Conservation (phyloP, 345 rosid species). For the Eucalyptus regnans region DNA sequence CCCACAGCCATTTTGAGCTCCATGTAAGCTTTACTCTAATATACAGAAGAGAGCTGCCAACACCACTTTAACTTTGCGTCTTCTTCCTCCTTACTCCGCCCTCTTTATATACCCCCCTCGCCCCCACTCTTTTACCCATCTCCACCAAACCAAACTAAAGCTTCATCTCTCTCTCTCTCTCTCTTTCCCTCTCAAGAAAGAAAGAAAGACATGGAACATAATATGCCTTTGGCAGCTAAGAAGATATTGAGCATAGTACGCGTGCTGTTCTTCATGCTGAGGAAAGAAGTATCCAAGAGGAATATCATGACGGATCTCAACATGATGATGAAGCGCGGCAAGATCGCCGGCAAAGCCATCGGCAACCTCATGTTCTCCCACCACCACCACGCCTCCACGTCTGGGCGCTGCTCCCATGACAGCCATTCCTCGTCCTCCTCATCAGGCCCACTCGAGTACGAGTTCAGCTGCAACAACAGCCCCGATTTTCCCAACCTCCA, state of each 20-base stretch:
- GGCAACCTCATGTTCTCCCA: slow-evolving; percentile 51
- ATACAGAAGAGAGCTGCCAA: background rate
- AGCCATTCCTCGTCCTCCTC: background rate
- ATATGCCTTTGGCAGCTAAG: slow-evolving; percentile 36
- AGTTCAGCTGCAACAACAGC: slow-evolving; percentile 94
- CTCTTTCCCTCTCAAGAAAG: background rate
- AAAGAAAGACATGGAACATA: slow-evolving; percentile 26
- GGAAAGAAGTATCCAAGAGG: slow-evolving; percentile 47
- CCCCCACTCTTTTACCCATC: background rate
- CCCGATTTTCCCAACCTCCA: slow-evolving; percentile 14
- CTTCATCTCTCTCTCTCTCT: background rate
- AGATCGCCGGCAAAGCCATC: slow-evolving; percentile 51
- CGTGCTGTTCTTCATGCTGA: slow-evolving; percentile 52
- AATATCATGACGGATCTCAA: slow-evolving; percentile 59
- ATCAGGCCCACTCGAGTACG: slow-evolving; percentile 35
- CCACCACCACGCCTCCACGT: slow-evolving; percentile 19
- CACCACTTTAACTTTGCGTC: background rate
- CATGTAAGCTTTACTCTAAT: background rate
- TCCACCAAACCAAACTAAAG: background rate
- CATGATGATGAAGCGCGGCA: slow-evolving; percentile 74
- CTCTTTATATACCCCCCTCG: slow-evolving; percentile 27
- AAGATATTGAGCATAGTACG: slow-evolving; percentile 52
- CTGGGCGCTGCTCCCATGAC: background rate
- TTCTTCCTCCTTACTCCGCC: background rate
- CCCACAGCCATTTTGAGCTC: background rate